Conservation (phyloP, 768 basidiomycete species). For the Astraeus odoratus region DNA sequence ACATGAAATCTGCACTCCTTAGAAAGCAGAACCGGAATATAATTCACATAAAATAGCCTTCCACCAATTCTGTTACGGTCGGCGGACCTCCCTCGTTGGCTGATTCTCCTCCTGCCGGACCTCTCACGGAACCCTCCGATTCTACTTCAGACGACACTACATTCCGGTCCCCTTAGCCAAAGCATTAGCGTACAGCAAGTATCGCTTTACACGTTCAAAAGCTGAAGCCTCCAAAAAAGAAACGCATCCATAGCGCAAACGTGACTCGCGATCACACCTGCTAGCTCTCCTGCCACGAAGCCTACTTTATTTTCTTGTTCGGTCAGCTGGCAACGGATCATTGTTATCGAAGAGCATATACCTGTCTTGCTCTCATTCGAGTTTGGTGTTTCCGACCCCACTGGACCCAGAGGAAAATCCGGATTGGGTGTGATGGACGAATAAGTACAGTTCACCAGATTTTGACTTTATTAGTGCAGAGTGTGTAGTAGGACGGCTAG, state of each 20-base stretch:
- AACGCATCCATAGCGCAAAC: constrained; percentile 17
- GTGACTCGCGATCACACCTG: constrained; percentile 15
- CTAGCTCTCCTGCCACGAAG: constrained; percentile 25
- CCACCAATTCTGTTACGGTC: constrained; percentile 17
- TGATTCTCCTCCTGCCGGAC: constrained; percentile 15
- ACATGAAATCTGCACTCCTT: too few species aligned
- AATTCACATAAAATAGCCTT: constrained; percentile 8
- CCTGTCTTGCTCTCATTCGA: constrained; percentile 56
- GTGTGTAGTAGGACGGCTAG: constrained; percentile 50
- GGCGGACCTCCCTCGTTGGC: constrained; percentile 12
- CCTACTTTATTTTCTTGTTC: constrained; percentile 37
- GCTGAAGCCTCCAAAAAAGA: background rate
- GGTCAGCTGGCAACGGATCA: constrained; percentile 33
- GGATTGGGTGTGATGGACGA: constrained; percentile 41
- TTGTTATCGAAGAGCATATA: constrained; percentile 47
- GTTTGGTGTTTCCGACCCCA: constrained; percentile 40
- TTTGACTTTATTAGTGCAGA: constrained; percentile 55
- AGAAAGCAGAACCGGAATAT: background rate
- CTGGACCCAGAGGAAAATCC: constrained; percentile 16
- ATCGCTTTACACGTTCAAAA: constrained; percentile 3
- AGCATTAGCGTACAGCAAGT: constrained; percentile 15
- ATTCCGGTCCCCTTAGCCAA: constrained; percentile 16
- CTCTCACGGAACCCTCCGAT: constrained; percentile 3
- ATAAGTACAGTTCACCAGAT: constrained; percentile 48
- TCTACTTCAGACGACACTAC: background rate